Percentiles rank a stretch among this genome's conserved stretches.
Conservation (phyloP, 2,329 filamentous ascomycete species). For the Sarocladiaceae sp. region DNA sequence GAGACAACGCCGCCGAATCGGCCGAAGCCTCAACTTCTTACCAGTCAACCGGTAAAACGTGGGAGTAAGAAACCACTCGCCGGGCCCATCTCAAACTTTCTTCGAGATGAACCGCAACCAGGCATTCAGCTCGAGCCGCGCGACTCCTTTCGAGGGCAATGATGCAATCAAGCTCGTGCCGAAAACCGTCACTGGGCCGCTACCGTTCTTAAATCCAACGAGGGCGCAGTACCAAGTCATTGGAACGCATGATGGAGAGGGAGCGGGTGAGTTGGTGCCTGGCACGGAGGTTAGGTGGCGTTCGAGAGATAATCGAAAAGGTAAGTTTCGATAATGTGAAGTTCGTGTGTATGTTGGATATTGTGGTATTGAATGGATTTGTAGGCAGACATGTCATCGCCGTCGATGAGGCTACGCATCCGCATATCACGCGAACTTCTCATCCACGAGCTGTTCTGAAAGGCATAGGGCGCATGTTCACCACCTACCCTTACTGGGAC, state of each 20-base stretch:
- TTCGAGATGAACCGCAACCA: not conserved
- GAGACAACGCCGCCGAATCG: no score
- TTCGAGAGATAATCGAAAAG: constrained; percentile 9
- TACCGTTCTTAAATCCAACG: constrained; percentile 8
- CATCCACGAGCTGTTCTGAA: constrained; percentile 6
- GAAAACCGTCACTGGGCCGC: not conserved
- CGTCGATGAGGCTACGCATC: not conserved
- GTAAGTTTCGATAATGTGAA: not conserved
- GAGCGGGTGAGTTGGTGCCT: not conserved
- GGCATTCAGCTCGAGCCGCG: not conserved
- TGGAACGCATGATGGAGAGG: not conserved
- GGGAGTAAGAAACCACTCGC: no score
- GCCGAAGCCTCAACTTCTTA: not conserved
- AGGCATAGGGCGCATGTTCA: constrained; percentile 17
- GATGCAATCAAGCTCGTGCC: not conserved
- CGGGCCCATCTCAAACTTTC: not conserved
- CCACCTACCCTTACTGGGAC: constrained; percentile 18
- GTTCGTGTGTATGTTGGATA: not conserved
- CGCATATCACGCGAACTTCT: not conserved
- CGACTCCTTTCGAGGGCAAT: not conserved
- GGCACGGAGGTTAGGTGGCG: not conserved
- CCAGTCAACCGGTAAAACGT: no score
- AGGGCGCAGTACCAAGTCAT: not conserved
- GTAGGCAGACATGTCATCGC: not conserved
- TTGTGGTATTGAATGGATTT: not conserved